phyloP scores from a whole-genome alignment of 2,329 filamentous ascomycete genomes.

The Aspergillus quadrilineatus region DNA sequence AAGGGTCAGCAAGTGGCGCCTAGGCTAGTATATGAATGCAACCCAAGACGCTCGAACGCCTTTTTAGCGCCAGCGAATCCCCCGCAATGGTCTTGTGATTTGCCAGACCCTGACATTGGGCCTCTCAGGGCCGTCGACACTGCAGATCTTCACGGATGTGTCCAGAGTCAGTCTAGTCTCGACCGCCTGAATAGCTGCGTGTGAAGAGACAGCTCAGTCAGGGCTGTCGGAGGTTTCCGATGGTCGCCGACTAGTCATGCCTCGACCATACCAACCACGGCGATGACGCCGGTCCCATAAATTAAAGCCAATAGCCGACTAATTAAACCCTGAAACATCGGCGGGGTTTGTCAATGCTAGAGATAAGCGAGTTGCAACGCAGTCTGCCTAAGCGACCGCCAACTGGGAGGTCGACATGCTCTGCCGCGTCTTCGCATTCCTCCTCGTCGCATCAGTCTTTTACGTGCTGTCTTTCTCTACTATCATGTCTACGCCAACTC shows the following conservation, averaged over 20 bases:
- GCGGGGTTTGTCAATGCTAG: not conserved
- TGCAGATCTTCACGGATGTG: slow-evolving; percentile 7
- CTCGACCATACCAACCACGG: too few species aligned
- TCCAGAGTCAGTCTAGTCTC: not conserved
- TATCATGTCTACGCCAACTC: slow-evolving; percentile 2
- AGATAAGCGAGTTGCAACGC: not conserved
- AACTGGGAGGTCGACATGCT: not conserved
- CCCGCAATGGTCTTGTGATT: slow-evolving; percentile 4
- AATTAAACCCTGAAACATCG: too few species aligned
- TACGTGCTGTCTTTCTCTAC: not conserved
- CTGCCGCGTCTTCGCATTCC: not conserved
- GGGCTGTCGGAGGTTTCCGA: too few species aligned
- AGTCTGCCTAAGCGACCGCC: too few species aligned
- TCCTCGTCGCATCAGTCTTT: not conserved
- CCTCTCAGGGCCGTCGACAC: not conserved
- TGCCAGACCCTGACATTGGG: not conserved
- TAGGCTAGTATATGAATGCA: slow-evolving; percentile 7
- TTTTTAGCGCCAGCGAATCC: not conserved
- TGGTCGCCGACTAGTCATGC: too few species aligned
- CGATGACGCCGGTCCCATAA: too few species aligned
- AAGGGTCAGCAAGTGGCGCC: not conserved
- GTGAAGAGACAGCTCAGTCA: too few species aligned
- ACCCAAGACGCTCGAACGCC: slow-evolving; percentile 10
- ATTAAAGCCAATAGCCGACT: too few species aligned
- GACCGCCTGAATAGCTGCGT: too few species aligned